A percentile compares a stretch with the other conserved stretches of the same genome.
Conservation (phyloP, 371 early-diverging fungal species). For the Mucor mucedo region DNA sequence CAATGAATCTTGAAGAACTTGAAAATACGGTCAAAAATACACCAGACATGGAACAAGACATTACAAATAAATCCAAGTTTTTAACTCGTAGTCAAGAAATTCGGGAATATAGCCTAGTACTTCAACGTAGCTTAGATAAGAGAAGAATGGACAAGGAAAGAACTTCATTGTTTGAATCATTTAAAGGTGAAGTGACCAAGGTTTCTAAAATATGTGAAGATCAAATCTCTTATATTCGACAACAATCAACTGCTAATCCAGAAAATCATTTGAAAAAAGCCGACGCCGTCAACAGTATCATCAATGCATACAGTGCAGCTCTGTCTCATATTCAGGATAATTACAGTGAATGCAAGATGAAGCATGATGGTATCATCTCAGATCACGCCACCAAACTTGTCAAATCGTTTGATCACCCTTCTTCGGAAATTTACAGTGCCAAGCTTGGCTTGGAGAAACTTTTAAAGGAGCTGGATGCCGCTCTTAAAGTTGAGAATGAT, state of each 20-base stretch:
- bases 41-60: conserved; percentile 24
- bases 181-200: conserved; percentile 27
- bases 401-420: conserved; percentile 25
- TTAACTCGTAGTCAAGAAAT: conserved; percentile 20
- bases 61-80: conserved; percentile 25
- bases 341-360: conserved; percentile 36
- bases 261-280: conserved; percentile 43
- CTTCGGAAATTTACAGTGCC: conserved; percentile 24
- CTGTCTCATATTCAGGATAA: conserved; percentile 35
- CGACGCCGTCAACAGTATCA: conserved; percentile 38
- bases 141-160: conserved; percentile 38
- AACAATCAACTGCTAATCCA: conserved; percentile 44
- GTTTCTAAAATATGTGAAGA: conserved; percentile 42
- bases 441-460: conserved; percentile 30
- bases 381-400: conserved; percentile 34
- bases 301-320: conserved; percentile 40
- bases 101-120: neutral
- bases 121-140: conserved; percentile 27
- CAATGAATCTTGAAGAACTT: conserved; percentile 27
- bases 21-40: conserved; percentile 26
- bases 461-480: conserved; percentile 30
- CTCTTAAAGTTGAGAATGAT: conserved; percentile 35
- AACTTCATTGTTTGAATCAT: conserved; percentile 19
- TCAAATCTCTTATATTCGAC: conserved; percentile 42
- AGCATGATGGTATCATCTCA: conserved; percentile 33